Percentiles rank a stretch among this genome's conserved stretches.
These are phyloP conservation scores for Phylloboletellus chloephorus DNA, from an alignment of 1,284 basidiomycete genomes.

Conservation along the genomic window DNA sequence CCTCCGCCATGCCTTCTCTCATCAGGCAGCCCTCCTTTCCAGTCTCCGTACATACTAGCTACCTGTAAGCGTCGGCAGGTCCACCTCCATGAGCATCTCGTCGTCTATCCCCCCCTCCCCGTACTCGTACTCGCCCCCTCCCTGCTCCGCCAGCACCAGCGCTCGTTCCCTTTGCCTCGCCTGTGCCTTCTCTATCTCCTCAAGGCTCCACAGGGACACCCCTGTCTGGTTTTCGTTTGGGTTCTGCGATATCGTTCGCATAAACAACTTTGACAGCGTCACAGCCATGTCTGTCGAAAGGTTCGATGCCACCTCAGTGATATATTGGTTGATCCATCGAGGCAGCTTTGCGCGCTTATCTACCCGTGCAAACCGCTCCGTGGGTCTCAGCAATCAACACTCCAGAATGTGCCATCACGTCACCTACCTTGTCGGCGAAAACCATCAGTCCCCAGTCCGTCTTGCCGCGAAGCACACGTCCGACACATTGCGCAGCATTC, in stretches of 20 bases:
- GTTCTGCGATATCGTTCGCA: conserved; percentile 96
- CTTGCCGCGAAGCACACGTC: conserved; percentile 95
- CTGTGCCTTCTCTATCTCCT: conserved; percentile 79
- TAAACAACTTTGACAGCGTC: conserved; percentile 93
- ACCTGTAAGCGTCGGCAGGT: conserved; percentile 30
- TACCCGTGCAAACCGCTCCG: conserved; percentile 89
- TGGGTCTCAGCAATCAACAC: conserved; percentile 9
- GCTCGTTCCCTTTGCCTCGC: conserved; percentile 65
- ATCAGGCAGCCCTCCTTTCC: no score
- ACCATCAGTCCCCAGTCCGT: conserved; percentile 99
- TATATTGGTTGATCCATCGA: conserved; percentile 99
- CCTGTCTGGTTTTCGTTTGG: conserved; percentile 94
- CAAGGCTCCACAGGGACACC: conserved; percentile 89
- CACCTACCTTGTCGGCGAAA: conserved; percentile 93
- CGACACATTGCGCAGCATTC: conserved; percentile 98
- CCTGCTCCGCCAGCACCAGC: conserved; percentile 37
- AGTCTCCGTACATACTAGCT: conserved; percentile 4
- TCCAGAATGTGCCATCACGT: not conserved
- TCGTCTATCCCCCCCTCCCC: conserved; percentile 73
- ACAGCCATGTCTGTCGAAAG: conserved; percentile 98
- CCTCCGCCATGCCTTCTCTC: no score
- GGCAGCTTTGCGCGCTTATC: conserved; percentile 98
- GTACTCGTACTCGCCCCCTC: conserved; percentile 45
- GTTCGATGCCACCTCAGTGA: conserved; percentile 95
- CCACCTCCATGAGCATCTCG: conserved; percentile 55